Conservation (phyloP, 192 early-diverging fungal species). For the Helicostylum pulchrum region DNA sequence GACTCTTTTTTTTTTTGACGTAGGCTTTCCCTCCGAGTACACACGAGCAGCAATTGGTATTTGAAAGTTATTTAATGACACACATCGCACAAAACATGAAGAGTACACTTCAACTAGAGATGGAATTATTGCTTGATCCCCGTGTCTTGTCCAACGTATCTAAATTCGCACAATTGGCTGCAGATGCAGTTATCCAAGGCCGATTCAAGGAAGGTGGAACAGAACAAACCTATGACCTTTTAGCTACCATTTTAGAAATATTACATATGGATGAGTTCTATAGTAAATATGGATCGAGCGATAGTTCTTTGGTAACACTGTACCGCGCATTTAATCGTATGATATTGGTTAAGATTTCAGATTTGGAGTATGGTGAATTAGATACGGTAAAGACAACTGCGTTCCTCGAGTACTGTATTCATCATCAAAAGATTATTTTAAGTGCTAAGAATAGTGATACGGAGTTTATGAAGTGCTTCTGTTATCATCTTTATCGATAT, state of each 20-base stretch:
- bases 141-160: slow-evolving; percentile 41
- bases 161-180: slow-evolving; percentile 39
- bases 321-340: slow-evolving; percentile 52
- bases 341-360: slow-evolving; percentile 50
- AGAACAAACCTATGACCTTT: slow-evolving; percentile 45
- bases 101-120: slow-evolving; percentile 41
- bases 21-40: slow-evolving; percentile 36
- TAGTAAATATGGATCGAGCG: slow-evolving; percentile 17
- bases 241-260: slow-evolving; percentile 53
- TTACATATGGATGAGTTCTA: slow-evolving; percentile 19
- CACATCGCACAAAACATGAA: slow-evolving; percentile 43
- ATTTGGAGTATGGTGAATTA: slow-evolving; percentile 43
- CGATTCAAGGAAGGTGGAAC: slow-evolving; percentile 42
- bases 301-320: slow-evolving; percentile 30
- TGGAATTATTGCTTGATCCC: slow-evolving; percentile 34
- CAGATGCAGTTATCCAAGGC: slow-evolving; percentile 51
- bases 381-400: slow-evolving; percentile 33
- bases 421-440: slow-evolving; percentile 63
- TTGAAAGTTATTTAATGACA: slow-evolving; percentile 43
- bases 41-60: slow-evolving; percentile 38
- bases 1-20: not conserved
- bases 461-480: slow-evolving; percentile 63
- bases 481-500: slow-evolving; percentile 59
- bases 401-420: slow-evolving; percentile 54
- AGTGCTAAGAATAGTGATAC: slow-evolving; percentile 49